Base-by-base conservation (phyloP, 495 filamentous ascomycete species). In the Ascobolus immersus region DNA sequence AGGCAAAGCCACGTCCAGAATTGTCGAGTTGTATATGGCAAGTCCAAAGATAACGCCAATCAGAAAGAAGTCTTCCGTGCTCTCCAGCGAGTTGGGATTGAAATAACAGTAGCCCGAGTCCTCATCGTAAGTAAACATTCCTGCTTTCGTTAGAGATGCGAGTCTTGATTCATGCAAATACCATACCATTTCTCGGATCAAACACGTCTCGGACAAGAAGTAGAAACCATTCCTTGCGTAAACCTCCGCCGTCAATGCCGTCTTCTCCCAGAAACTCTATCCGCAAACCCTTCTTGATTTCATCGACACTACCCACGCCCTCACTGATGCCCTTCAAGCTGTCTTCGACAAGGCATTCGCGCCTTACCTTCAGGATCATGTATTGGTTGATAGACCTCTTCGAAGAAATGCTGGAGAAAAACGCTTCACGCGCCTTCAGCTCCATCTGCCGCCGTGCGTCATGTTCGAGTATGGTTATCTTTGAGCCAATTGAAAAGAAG, bases 1-100 rank as follows among this genome's bases (percentile, higher is more conserved):
- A 4, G 82, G 82, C 11, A 94, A 58, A 6, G 77, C 73, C 29
- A 94, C 64, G 45, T 94, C 82, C 4, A 94, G 61, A 43, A 94
- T 92, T 2, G 79, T 94, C 1, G 79, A 89, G 52, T 94, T 92
- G 58, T 94, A 91, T 43, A 94, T 91, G 13, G 82, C 82, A 17
- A 94, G 63, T 3, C 82, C 82, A 17, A 92, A 64, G 20, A 92
- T 55, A 23, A 80, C 77, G 17, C 82, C 82, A 29, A 94, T 77
- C 28, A 94, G 58, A 45, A 82, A 90, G 50, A 77, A 94, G 41
- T 92, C 82, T 46, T 92, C 79, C 5, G 84, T 84, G 0, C 78
- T 81, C 50, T 94, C 82, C 43, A 91, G 77, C 26, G 76, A 77
- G 45, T 72, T 65, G 2, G 82, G 77, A 47, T 92, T 94, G 59